These are phyloP conservation scores for Xylariaceae sp. DNA, from an alignment of 2,329 filamentous ascomycete genomes.

Conservation along the genomic window DNA sequence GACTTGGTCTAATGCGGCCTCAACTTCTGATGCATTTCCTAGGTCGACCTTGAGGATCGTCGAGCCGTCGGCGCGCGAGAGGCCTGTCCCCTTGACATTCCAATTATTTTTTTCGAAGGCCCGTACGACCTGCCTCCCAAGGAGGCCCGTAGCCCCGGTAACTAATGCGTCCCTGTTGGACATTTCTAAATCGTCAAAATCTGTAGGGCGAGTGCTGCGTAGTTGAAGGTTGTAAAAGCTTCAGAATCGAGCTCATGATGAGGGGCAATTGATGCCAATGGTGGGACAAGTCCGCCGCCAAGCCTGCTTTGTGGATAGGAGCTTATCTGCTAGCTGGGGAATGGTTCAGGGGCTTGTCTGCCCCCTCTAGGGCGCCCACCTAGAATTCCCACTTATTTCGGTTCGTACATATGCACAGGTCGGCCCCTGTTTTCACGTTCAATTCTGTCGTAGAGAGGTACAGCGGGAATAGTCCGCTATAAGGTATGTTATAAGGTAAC, in stretches of 20 bases:
- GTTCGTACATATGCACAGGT: too few species aligned
- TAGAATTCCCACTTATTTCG: too few species aligned
- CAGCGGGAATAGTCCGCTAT: too few species aligned
- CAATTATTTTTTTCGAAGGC: slow-evolving; percentile 70
- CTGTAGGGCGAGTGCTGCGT: too few species aligned
- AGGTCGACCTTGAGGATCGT: slow-evolving; percentile 66
- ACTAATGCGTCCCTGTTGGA: slow-evolving; percentile 63
- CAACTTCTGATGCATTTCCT: slow-evolving; percentile 49
- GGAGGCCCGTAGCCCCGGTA: slow-evolving; percentile 82
- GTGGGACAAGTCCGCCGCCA: neutral
- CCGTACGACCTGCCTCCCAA: slow-evolving; percentile 76
- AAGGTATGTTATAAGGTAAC: too few species aligned
- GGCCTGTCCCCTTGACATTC: slow-evolving; percentile 72
- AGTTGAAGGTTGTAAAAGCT: neutral
- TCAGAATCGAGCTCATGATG: neutral
- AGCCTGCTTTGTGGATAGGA: neutral
- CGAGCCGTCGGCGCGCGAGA: slow-evolving; percentile 72
- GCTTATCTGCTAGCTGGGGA: neutral
- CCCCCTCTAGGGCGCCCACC: too few species aligned
- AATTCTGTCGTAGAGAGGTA: too few species aligned
- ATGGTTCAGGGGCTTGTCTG: neutral
- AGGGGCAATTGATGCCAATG: neutral
- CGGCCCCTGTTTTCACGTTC: too few species aligned
- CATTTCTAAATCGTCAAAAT: slow-evolving; percentile 31
- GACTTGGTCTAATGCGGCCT: slow-evolving; percentile 52